phyloP scores from a whole-genome alignment of 2,329 filamentous ascomycete genomes.

The Immersiporthe knoxdaviesiana region DNA sequence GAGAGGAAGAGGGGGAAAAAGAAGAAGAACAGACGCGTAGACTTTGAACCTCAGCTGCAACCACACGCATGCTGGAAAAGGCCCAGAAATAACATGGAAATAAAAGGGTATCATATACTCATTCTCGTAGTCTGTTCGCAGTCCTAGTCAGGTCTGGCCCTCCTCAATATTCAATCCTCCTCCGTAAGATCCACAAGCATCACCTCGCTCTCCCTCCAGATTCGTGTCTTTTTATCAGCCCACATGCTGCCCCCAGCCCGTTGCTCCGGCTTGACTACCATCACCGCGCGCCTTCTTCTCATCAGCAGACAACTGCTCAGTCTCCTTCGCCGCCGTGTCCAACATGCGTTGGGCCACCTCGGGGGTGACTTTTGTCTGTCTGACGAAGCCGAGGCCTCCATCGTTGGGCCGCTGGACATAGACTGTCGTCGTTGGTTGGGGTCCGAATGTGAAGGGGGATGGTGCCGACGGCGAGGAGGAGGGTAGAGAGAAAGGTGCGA shows the following conservation, averaged over 20 bases:
- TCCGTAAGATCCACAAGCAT: slow-evolving; percentile 35
- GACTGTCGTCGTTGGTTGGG: slow-evolving; percentile 30
- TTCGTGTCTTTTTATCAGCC: slow-evolving; percentile 8
- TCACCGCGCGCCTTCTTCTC: background rate
- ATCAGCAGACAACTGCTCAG: background rate
- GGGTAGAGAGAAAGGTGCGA: slow-evolving; percentile 2
- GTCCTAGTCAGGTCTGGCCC: background rate
- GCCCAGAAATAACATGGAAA: background rate
- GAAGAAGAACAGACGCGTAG: too few relatives aligned
- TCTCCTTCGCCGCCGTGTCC: slow-evolving; percentile 3
- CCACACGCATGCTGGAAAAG: too few relatives aligned
- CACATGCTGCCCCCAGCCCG: too few relatives aligned
- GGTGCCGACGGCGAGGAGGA: background rate
- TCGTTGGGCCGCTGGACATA: slow-evolving; percentile 35
- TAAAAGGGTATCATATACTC: background rate
- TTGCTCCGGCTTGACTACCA: too few relatives aligned
- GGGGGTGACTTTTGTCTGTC: slow-evolving; percentile 33
- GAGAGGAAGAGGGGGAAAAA: too few relatives aligned
- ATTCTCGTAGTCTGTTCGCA: background rate
- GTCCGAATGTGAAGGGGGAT: background rate
- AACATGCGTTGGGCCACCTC: slow-evolving; percentile 33
- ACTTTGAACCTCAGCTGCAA: too few relatives aligned
- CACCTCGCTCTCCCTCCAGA: slow-evolving; percentile 33
- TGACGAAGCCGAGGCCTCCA: slow-evolving; percentile 35
- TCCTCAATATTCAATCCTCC: slow-evolving; percentile 27